phyloP scores from a whole-genome alignment of 345 rosid genomes.

The Dimocarpus longan region DNA sequence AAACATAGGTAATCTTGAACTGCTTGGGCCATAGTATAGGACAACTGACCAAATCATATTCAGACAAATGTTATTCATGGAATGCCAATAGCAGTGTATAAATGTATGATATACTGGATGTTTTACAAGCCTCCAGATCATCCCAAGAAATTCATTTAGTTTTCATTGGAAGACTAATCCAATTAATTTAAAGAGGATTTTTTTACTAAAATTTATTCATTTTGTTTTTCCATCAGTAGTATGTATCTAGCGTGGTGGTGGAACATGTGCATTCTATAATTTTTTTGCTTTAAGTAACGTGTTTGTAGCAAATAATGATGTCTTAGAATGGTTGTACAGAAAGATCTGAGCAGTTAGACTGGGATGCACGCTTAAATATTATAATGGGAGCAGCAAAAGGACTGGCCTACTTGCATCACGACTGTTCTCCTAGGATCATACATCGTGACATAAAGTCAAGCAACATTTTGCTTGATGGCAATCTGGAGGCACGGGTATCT shows the following conservation, averaged over 20 bases:
- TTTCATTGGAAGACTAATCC: neutral
- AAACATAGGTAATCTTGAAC: neutral
- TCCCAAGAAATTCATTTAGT: neutral
- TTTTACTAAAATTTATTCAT: neutral
- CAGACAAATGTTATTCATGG: neutral
- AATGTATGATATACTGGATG: neutral
- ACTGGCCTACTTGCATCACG: conserved; percentile 94
- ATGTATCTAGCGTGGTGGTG: neutral
- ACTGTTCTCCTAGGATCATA: conserved; percentile 97
- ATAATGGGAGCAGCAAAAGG: conserved; percentile 99
- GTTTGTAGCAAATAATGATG: conserved; percentile 11
- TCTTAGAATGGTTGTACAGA: conserved; percentile 50
- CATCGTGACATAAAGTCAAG: conserved; percentile 99
- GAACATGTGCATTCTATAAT: neutral
- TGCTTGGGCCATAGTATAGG: neutral
- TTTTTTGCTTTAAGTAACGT: neutral
- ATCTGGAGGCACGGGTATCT: conserved; percentile 95
- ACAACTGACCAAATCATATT: neutral
- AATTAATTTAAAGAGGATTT: neutral
- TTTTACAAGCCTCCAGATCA: neutral
- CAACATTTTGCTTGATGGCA: conserved; percentile 95
- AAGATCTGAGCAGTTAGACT: conserved; percentile 82
- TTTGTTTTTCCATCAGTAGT: neutral
- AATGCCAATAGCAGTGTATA: neutral
- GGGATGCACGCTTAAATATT: conserved; percentile 93